Percentiles rank a stretch among this genome's conserved stretches.
Evolutionary conservation across 805 yeast genomes (phyloP).

Genomic region (Lipomyces chichibuensis): DNA sequence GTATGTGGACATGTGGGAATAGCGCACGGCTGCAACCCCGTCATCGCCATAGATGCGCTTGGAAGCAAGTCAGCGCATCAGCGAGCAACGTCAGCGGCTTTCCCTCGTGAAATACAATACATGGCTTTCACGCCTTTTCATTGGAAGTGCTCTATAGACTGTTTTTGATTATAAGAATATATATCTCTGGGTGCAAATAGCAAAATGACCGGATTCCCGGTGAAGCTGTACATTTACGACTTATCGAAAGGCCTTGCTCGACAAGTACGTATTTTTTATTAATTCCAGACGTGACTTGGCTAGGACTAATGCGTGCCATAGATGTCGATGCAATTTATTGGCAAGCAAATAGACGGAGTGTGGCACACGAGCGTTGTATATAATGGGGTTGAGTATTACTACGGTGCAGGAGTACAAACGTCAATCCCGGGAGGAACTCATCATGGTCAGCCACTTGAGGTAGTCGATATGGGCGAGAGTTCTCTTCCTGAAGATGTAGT

Average conservation of each 20-base stretch:
- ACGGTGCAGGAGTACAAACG: conserved; percentile 60
- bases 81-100: neutral
- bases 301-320: neutral
- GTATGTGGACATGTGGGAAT: too few species aligned
- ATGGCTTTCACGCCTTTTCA: neutral
- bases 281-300: neutral
- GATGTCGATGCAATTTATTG: conserved; percentile 54
- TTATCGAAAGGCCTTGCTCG: conserved; percentile 64
- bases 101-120: neutral
- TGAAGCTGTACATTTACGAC: conserved; percentile 64
- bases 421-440: conserved; percentile 57
- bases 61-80: neutral
- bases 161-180: neutral
- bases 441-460: conserved; percentile 60
- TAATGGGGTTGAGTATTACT: conserved; percentile 59
- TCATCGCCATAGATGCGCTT: neutral
- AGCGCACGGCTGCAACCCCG: neutral
- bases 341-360: conserved; percentile 58
- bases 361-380: conserved; percentile 66
- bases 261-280: conserved; percentile 38
- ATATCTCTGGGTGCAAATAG: neutral
- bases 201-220: conserved; percentile 42
- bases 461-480: conserved; percentile 59
- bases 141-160: neutral
- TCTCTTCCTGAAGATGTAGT: conserved; percentile 56